Percentiles rank a stretch among this genome's conserved stretches.
These are phyloP conservation scores for Aspergillus ellipticus DNA, from an alignment of 495 filamentous ascomycete genomes.

Conservation along the genomic window DNA sequence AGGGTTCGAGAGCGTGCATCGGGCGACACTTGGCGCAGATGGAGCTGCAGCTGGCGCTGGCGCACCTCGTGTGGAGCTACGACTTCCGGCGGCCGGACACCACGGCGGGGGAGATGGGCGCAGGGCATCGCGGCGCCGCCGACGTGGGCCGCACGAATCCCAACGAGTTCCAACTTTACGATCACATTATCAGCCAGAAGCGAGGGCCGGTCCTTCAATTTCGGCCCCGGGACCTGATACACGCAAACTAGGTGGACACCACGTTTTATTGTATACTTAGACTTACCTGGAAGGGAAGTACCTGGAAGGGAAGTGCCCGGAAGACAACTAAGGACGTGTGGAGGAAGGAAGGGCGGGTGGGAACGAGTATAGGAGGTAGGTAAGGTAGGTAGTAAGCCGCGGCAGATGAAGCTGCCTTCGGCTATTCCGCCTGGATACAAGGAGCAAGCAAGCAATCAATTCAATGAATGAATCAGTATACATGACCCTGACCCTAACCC, in stretches of 20 bases:
- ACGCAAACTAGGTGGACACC: not conserved
- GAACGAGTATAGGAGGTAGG: not conserved
- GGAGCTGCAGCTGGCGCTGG: conserved; percentile 1
- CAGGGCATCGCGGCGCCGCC: not conserved
- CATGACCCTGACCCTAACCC: no score
- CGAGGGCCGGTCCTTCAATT: conserved; percentile 4
- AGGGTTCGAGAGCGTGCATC: not conserved
- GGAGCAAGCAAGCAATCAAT: no score
- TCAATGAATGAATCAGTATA: no score
- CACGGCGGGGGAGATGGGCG: not conserved
- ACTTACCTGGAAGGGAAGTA: no score
- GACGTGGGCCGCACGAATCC: not conserved
- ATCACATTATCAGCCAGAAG: conserved; percentile 3
- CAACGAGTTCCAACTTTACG: conserved; percentile 2
- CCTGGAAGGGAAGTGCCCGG: no score
- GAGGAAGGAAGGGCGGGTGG: not conserved
- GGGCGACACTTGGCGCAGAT: conserved; percentile 5
- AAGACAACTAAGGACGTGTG: no score
- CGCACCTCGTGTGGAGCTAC: not conserved
- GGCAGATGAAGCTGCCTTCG: no score
- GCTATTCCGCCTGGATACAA: not conserved
- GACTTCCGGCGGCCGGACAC: conserved; percentile 4
- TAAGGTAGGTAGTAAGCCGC: no score
- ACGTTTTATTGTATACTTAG: no score
- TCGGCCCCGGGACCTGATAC: not conserved